phyloP scores from a whole-genome alignment of 2,329 filamentous ascomycete species.

The Amylocarpus encephaloides region DNA sequence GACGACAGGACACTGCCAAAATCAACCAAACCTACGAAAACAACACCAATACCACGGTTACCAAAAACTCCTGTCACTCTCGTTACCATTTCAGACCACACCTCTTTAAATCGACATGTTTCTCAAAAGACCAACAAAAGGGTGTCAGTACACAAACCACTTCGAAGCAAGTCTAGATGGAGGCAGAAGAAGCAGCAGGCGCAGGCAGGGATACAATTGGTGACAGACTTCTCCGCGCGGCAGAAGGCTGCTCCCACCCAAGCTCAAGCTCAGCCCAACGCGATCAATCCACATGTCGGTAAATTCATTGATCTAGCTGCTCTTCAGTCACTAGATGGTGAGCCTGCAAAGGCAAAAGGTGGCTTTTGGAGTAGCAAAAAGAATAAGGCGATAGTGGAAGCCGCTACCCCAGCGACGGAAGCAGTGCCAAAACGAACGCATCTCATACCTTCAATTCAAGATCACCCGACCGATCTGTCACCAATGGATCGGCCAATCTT shows the following conservation, averaged over 20 bases:
- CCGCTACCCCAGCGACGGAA: neutral
- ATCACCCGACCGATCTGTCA: conserved; percentile 45
- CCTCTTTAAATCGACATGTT: conserved; percentile 10
- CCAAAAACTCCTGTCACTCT: conserved; percentile 17
- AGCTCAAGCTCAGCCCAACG: conserved; percentile 20
- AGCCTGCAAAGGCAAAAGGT: conserved; percentile 13
- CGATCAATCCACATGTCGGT: conserved; percentile 14
- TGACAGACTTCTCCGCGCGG: conserved; percentile 60
- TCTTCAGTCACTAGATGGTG: conserved; percentile 49
- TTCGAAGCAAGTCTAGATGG: conserved; percentile 47
- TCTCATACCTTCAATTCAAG: conserved; percentile 13
- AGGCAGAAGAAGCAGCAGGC: conserved; percentile 56
- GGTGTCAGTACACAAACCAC: conserved; percentile 32
- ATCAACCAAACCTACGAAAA: conserved; percentile 1
- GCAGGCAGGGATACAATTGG: conserved; percentile 58
- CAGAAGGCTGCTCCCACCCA: conserved; percentile 39
- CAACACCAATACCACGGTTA: conserved; percentile 18
- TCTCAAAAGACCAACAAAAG: conserved; percentile 21
- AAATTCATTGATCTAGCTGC: conserved; percentile 49
- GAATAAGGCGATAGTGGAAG: conserved; percentile 13
- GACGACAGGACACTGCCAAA: conserved; percentile 12
- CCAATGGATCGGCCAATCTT: conserved; percentile 66
- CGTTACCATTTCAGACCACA: conserved; percentile 10
- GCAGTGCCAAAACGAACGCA: neutral
- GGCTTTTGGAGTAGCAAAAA: conserved; percentile 29